Evolutionary conservation across 1,284 basidiomycete genomes (phyloP), one percentile per base, ranked within the genome.

Genomic region (Rhodotorula sp.): DNA sequence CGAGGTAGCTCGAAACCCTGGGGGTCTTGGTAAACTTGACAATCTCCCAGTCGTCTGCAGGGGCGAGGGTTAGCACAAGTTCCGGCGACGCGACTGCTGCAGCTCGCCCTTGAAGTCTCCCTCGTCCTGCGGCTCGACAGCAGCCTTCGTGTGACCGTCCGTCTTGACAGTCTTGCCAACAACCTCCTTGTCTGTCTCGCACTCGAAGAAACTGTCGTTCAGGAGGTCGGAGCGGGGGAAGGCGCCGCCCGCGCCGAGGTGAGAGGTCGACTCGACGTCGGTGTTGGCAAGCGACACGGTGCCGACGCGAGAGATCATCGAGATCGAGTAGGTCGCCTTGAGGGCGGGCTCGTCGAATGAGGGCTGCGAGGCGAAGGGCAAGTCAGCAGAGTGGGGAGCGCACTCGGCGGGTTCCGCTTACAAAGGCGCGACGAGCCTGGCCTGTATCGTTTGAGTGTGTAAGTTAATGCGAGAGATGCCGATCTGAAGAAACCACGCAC

Each of bases 341-440:
- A 96, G 84, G 32, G 88, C 84, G 32, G 95, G 95, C 80, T 98
- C 95, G 79, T 98, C 95, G 90, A 92, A 98, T 71, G 82, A 82
- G 19, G 84, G 84, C 62, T 71, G 47, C 81, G 15, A 24, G 13
- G 82, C 11, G 82, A 47, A 20, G n/a, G 83, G 73, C 79, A 80
- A 30, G 80, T 81, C 34, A 79, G 76, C 22, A 7, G 22, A 1
- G 9, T 1, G 30, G 2, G 13, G 1, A 36, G 1, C 17, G n/a
- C 27, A 1, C 7, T 3, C 30, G 19, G n/a, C 10, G 5, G 11
- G 29, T 11, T n/a, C 0, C 24, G n/a, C 68, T 27, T 30, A 75
- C 80, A 76, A 80, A 81, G 34, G 80, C 81, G 32, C 80, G 77
- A 19, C 71, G 70, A 17, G 71, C 71, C 54, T 66, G 69, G 59